These are phyloP conservation scores for Populus hybrid DNA, from an alignment of 441 rosid species.

Conservation along the genomic window DNA sequence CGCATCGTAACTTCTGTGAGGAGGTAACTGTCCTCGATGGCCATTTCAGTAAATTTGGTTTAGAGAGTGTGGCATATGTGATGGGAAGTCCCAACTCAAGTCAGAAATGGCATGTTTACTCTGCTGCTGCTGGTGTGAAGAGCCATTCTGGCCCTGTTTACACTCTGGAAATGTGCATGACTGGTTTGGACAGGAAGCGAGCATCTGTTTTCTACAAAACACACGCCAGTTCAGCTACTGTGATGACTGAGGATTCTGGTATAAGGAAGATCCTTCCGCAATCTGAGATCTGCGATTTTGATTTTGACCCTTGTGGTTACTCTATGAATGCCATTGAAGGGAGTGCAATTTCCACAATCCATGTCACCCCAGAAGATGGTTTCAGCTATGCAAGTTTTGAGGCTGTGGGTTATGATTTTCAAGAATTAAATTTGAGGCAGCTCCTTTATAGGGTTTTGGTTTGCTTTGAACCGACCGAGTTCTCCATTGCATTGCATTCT, in stretches of 20 bases:
- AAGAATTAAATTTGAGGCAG: slow-evolving; percentile 27
- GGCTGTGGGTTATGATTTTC: slow-evolving; percentile 51
- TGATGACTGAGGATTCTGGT: slow-evolving; percentile 60
- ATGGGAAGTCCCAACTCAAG: slow-evolving; percentile 47
- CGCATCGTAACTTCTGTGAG: slow-evolving; percentile 70
- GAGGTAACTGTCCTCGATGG: slow-evolving; percentile 67
- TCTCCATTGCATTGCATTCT: slow-evolving; percentile 58
- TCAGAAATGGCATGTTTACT: slow-evolving; percentile 74
- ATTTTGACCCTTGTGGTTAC: slow-evolving; percentile 78
- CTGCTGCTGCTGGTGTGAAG: slow-evolving; percentile 38
- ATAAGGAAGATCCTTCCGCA: slow-evolving; percentile 63
- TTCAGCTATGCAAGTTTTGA: slow-evolving; percentile 87
- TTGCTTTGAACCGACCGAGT: slow-evolving; percentile 60
- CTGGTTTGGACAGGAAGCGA: slow-evolving; percentile 53
- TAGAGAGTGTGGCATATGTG: slow-evolving; percentile 53
- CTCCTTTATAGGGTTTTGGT: slow-evolving; percentile 55
- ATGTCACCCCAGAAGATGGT: slow-evolving; percentile 76
- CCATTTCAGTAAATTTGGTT: slow-evolving; percentile 49
- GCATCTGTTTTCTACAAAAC: slow-evolving; percentile 63
- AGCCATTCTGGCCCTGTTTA: slow-evolving; percentile 25
- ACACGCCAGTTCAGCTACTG: slow-evolving; percentile 40
- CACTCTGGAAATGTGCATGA: slow-evolving; percentile 89
- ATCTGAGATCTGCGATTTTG: slow-evolving; percentile 73
- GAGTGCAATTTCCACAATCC: slow-evolving; percentile 67
- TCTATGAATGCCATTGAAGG: slow-evolving; percentile 77